Conservation (phyloP, 352 stramenopile species). For the Globisporangium solare region DNA sequence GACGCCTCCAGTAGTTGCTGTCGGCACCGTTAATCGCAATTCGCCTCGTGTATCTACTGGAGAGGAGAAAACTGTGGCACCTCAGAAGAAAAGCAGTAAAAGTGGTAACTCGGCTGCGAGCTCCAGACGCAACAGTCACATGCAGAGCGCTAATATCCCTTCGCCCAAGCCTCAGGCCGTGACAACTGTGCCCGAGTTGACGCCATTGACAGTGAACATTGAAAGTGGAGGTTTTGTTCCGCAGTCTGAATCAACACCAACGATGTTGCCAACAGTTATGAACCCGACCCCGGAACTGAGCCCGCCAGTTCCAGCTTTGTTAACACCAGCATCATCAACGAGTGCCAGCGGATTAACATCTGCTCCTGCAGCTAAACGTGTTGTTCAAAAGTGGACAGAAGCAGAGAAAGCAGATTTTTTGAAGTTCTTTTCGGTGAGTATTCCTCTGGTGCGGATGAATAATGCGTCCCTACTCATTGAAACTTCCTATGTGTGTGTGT, state of each 20-base stretch:
- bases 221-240: not conserved
- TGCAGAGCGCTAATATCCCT: conserved; percentile 13
- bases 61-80: conserved; percentile 35
- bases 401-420: conserved; percentile 85
- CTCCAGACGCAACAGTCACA: conserved; percentile 25
- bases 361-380: conserved; percentile 48
- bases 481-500: conserved; percentile 9
- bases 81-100: conserved; percentile 40
- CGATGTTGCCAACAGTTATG: too few relatives aligned
- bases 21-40: conserved; percentile 8
- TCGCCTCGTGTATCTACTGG: conserved; percentile 15
- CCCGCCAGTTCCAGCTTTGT: not conserved
- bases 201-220: not conserved
- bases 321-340: not conserved
- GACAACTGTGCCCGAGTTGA: conserved; percentile 1
- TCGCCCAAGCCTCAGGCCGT: conserved; percentile 7
- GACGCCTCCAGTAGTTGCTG: not conserved
- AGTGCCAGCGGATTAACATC: conserved; percentile 4
- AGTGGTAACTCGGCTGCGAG: conserved; percentile 21
- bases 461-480: not conserved
- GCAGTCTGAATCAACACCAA: too few relatives aligned
- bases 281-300: too few relatives aligned
- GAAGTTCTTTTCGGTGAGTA: conserved; percentile 81
- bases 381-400: conserved; percentile 90
- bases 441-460: not conserved